These are phyloP conservation scores for Testicularia cyperi DNA, from an alignment of 1,284 basidiomycete species.

Conservation along the genomic window DNA sequence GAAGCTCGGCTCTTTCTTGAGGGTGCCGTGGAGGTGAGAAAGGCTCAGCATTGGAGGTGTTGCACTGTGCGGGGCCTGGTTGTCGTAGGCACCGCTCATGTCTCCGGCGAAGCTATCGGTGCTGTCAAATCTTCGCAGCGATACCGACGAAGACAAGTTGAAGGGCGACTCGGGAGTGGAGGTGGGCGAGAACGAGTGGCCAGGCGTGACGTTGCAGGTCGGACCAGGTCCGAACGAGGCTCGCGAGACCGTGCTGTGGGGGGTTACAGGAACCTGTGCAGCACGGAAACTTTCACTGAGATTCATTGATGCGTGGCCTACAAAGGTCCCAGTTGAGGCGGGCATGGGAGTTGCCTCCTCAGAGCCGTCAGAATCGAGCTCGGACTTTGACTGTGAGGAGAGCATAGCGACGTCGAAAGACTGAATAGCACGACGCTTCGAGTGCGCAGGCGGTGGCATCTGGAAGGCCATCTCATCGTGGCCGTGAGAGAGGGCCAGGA, in stretches of 20 bases:
- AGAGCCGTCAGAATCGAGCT: conserved; percentile 29
- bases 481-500: conserved; percentile 28
- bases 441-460: conserved; percentile 27
- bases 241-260: conserved; percentile 8
- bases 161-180: conserved; percentile 41
- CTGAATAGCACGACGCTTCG: conserved; percentile 26
- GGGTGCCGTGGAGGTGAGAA: conserved; percentile 6
- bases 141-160: conserved; percentile 15
- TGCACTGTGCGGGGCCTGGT: conserved; percentile 7
- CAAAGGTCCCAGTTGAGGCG: conserved; percentile 27
- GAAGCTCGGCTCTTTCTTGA: conserved; percentile 29
- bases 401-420: conserved; percentile 38
- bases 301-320: conserved; percentile 22
- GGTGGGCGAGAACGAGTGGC: conserved; percentile 32
- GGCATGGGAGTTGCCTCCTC: conserved; percentile 47
- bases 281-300: conserved; percentile 32
- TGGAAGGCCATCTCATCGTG: conserved; percentile 21
- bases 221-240: conserved; percentile 26
- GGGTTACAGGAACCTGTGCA: conserved; percentile 25
- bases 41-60: conserved; percentile 25
- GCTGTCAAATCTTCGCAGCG: conserved; percentile 22
- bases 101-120: conserved; percentile 14
- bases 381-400: conserved; percentile 5
- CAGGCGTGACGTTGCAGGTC: conserved; percentile 18
- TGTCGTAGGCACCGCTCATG: conserved; percentile 17